Conservation (phyloP, 176 grass and related monocot species). For the Zoysia pacifica region DNA sequence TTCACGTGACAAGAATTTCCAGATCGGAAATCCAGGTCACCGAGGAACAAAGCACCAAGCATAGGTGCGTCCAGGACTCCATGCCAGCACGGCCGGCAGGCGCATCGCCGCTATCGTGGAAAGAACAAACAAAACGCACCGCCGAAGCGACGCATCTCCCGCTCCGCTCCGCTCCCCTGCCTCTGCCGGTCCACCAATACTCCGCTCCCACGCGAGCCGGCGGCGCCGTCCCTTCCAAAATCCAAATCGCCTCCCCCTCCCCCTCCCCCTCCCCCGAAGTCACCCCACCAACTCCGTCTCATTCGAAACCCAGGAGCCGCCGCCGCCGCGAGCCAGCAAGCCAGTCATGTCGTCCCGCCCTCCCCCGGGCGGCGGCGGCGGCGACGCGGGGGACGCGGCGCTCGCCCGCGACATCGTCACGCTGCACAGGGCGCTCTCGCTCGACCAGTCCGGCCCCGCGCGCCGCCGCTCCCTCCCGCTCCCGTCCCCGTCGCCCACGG, state of each 20-base stretch:
- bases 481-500: constrained; percentile 31
- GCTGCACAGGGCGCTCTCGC: constrained; percentile 87
- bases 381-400: constrained; percentile 51
- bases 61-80: neutral
- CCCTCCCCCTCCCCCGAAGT: neutral
- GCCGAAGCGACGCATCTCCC: constrained; percentile 50
- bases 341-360: constrained; percentile 50
- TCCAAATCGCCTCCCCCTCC: constrained; percentile 9
- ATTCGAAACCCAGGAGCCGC: constrained; percentile 30
- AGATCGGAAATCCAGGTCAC: constrained; percentile 41
- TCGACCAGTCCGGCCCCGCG: constrained; percentile 50
- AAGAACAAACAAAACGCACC: constrained; percentile 25
- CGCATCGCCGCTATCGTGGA: constrained; percentile 3
- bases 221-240: neutral
- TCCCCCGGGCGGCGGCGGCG: constrained; percentile 25
- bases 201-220: neutral
- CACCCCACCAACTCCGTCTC: constrained; percentile 1
- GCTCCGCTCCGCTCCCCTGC: neutral
- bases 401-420: constrained; percentile 85
- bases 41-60: neutral
- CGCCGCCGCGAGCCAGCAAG: neutral
- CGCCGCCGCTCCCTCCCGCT: constrained; percentile 64
- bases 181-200: neutral
- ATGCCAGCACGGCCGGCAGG: neutral
- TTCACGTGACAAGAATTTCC: constrained; percentile 31